phyloP scores from a whole-genome alignment of 257 asterid genomes.

The Hygrophila difformis region DNA sequence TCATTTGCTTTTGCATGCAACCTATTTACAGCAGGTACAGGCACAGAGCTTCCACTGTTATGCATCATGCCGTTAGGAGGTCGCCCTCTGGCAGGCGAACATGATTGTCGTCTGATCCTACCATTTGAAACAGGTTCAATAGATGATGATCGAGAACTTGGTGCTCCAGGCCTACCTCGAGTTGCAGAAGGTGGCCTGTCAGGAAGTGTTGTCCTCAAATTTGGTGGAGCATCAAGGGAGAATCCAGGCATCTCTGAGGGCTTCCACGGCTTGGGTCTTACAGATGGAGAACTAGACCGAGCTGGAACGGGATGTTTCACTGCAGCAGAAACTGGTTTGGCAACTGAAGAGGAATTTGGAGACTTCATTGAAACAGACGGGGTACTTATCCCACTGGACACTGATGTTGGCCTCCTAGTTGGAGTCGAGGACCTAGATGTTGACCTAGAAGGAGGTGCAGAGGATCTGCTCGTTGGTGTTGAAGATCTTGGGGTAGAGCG shows the following conservation, averaged over 20 bases:
- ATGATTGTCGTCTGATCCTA: conserved; percentile 83
- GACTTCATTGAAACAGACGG: conserved; percentile 35
- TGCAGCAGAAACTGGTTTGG: conserved; percentile 34
- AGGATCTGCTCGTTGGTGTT: conserved; percentile 64
- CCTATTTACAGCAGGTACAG: conserved; percentile 52
- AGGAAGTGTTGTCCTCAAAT: conserved; percentile 76
- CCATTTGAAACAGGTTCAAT: conserved; percentile 77
- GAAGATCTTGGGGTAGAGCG: conserved; percentile 72
- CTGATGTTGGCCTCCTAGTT: conserved; percentile 51
- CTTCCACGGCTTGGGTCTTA: conserved; percentile 84
- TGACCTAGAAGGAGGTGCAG: conserved; percentile 55
- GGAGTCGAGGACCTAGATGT: conserved; percentile 82
- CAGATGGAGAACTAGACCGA: conserved; percentile 71
- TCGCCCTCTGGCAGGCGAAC: conserved; percentile 97
- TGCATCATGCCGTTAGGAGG: conserved; percentile 80
- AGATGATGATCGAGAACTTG: conserved; percentile 79
- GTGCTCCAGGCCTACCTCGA: conserved; percentile 96
- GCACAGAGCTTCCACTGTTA: conserved; percentile 92
- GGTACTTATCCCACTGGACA: conserved; percentile 28
- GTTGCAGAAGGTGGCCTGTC: conserved; percentile 90
- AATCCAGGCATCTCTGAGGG: conserved; percentile 97
- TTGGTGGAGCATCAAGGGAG: conserved; percentile 92
- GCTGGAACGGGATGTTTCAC: conserved; percentile 41
- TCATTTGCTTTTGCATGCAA: conserved; percentile 83
- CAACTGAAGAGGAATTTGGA: conserved; percentile 36